Evolutionary conservation across 345 rosid species (phyloP).

Genomic region (Hirschfeldia incana): DNA sequence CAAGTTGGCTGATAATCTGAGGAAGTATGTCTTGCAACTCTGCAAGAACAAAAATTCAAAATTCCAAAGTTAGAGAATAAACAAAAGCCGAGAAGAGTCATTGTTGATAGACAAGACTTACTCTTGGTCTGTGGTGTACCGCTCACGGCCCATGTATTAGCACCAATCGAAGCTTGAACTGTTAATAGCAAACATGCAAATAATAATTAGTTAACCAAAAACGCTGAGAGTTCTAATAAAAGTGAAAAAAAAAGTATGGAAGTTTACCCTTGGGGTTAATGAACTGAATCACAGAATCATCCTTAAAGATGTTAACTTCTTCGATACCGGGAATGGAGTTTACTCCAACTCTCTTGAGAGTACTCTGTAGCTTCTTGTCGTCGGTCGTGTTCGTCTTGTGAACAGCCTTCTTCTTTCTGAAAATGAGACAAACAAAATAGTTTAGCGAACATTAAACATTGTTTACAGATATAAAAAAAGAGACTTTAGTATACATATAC

Average conservation of each 20-base stretch:
- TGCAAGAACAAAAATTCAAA: conserved; percentile 29
- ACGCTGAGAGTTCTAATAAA: neutral
- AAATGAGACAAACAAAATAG: neutral
- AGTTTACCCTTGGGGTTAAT: conserved; percentile 77
- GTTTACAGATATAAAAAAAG: too few species aligned
- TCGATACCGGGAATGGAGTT: conserved; percentile 91
- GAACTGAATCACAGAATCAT: conserved; percentile 88
- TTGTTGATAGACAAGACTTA: conserved; percentile 31
- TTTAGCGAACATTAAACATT: neutral
- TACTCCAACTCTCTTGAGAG: conserved; percentile 93
- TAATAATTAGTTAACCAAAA: neutral
- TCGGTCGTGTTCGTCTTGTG: conserved; percentile 95
- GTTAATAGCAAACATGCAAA: conserved; percentile 29
- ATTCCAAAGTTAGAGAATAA: neutral
- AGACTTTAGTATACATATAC: conserved; percentile 23
- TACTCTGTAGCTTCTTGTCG: conserved; percentile 94
- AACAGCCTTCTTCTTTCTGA: conserved; percentile 98
- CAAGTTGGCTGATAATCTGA: conserved; percentile 80
- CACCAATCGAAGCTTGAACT: conserved; percentile 94
- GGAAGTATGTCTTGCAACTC: conserved; percentile 96
- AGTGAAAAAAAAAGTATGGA: neutral
- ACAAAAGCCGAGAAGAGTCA: neutral
- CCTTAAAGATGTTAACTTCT: conserved; percentile 98
- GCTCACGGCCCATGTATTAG: conserved; percentile 97
- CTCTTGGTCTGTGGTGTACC: conserved; percentile 96